Percentiles rank a stretch among this genome's conserved stretches.
Conservation (phyloP, 139 green algal genomes). For the Chlamydomonas sp. region DNA sequence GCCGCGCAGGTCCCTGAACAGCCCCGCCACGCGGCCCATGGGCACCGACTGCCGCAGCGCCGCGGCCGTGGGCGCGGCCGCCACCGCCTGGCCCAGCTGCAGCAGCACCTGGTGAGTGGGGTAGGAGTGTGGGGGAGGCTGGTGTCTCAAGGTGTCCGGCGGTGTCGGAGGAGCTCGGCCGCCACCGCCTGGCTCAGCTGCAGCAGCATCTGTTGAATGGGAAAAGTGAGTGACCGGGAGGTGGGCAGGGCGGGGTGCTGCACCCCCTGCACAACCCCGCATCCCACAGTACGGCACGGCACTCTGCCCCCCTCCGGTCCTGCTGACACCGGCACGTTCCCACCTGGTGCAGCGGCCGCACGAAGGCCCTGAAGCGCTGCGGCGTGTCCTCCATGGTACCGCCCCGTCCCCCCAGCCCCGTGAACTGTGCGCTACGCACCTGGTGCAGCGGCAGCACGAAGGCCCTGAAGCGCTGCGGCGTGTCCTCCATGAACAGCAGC, state of each 20-base stretch:
- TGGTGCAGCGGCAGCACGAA: constrained; percentile 94
- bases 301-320: neutral
- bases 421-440: too few relatives aligned
- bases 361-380: constrained; percentile 90
- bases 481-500: constrained; percentile 98
- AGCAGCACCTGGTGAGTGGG: constrained; percentile 55
- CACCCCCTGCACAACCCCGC: too few relatives aligned
- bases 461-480: constrained; percentile 84
- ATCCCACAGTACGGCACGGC: neutral
- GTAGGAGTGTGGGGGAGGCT: neutral
- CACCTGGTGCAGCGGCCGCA: constrained; percentile 89
- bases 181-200: constrained; percentile 38
- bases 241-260: too few relatives aligned
- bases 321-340: neutral
- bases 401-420: neutral
- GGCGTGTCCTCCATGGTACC: constrained; percentile 90
- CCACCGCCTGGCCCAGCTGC: constrained; percentile 46
- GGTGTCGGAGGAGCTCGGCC: neutral
- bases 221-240: neutral
- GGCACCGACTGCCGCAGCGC: constrained; percentile 64
- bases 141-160: too few relatives aligned
- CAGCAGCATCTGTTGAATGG: constrained; percentile 49
- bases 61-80: constrained; percentile 36
- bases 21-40: constrained; percentile 77
- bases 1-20: constrained; percentile 95